Evolutionary conservation across 768 basidiomycete species (phyloP).

Genomic region (Cystofilobasidium capitatum): DNA sequence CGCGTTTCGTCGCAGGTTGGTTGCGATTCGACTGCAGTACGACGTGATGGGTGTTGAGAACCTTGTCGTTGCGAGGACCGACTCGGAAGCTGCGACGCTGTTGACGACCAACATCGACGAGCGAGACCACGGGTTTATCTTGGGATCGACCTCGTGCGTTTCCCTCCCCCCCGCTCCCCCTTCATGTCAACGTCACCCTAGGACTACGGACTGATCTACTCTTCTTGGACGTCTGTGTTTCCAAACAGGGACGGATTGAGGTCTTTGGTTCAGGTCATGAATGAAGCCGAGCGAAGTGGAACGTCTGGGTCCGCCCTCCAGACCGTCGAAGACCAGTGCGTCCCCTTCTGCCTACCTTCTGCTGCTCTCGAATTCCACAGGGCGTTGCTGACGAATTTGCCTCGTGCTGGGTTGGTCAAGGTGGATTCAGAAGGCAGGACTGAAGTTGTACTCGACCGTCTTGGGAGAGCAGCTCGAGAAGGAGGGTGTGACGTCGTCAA

Average conservation of each 20-base stretch:
- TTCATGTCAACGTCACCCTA: background rate
- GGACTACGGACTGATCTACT: background rate
- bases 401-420: too few relatives aligned
- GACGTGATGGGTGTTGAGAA: conserved; percentile 98
- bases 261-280: conserved; percentile 71
- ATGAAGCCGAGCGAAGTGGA: conserved; percentile 69
- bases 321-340: conserved; percentile 73
- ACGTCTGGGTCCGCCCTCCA: conserved; percentile 72
- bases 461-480: conserved; percentile 53
- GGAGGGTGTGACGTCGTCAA: conserved; percentile 42
- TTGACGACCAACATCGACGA: conserved; percentile 93
- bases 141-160: conserved; percentile 65
- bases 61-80: conserved; percentile 83
- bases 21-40: conserved; percentile 92
- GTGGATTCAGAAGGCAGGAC: conserved; percentile 58
- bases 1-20: conserved; percentile 43
- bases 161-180: background rate
- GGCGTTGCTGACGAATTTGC: too few relatives aligned
- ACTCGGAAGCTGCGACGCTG: conserved; percentile 94
- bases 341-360: background rate
- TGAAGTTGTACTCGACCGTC: conserved; percentile 65
- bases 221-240: background rate
- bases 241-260: conserved; percentile 45
- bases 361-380: too few relatives aligned
- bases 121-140: conserved; percentile 95